Conservation (phyloP, 1,284 basidiomycete species). For the Neotropicomus parvogracilis region DNA sequence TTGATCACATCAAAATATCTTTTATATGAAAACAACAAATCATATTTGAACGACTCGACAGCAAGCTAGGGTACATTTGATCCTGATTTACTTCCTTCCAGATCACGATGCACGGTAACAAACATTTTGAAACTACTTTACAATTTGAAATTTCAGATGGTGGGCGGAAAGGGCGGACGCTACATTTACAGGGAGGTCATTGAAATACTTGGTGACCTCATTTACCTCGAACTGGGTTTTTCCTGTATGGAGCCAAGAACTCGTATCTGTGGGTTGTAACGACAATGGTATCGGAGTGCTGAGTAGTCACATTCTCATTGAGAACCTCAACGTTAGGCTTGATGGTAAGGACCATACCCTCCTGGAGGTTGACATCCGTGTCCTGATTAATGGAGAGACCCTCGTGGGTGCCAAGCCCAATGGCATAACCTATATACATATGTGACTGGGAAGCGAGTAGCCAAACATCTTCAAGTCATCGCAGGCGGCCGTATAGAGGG, state of each 20-base stretch:
- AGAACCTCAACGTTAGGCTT: background rate
- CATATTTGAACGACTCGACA: no score
- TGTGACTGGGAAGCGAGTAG: background rate
- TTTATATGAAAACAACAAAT: no score
- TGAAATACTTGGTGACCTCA: no score
- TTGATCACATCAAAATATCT: no score
- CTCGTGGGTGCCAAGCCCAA: background rate
- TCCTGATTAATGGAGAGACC: background rate
- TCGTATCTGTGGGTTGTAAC: background rate
- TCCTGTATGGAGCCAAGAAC: background rate
- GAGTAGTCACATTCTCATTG: background rate
- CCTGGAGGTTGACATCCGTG: background rate
- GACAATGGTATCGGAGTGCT: background rate
- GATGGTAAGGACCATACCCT: background rate
- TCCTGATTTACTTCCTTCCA: no score
- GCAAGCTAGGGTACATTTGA: no score
- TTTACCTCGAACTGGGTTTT: no score
- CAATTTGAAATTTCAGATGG: no score
- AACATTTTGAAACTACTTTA: no score
- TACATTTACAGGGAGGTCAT: no score
- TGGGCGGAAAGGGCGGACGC: no score
- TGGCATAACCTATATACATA: background rate
- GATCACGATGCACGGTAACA: no score
- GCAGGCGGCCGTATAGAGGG: background rate
- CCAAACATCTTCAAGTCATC: background rate